Evolutionary conservation across 495 filamentous ascomycete species (phyloP), one percentile per base, ranked within the genome.

Genomic region (Aspergillus indologenus): DNA sequence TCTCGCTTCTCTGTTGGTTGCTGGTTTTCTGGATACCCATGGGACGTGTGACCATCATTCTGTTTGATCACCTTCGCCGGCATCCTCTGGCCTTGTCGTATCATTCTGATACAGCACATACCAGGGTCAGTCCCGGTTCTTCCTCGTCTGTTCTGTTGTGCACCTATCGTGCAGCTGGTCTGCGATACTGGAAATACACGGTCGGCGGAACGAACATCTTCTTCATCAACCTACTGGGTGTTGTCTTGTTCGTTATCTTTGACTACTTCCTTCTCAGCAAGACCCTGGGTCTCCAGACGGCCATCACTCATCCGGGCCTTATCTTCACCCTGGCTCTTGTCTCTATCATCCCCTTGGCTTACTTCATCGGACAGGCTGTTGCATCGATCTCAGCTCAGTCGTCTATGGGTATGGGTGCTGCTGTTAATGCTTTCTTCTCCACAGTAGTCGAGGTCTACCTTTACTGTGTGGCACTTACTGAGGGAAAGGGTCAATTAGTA

Each of bases 141-240:
- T 87, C 92, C 43, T 89, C 91, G 40, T 94, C 91, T 21, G 92
- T 99, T 54, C 77, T 99, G 45, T 78, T 99, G 12, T 99, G 94
- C 81, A 98, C 95, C 14, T 98, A 99, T 73, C 90, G 95, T 59
- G 94, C 93, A 26, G 93, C 92, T 15, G 94, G 94, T 20, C 74
- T 86, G 48, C 91, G 93, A 72, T 99, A 99, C 75, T 99, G 95
- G 91, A 99, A 98, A 71, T 99, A 99, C 72, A 99, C 94, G 15
- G 81, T 99, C 59, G 94, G 97, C 65, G 94, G 94, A 54, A 98
- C 95, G 47, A 99, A 99, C 74, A 93, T 99, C 67, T 97, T 98
- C 75, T 85, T 99, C 65, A 96, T 99, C 77, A 99, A 99, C 68
- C 81, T 99, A 46, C 89, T 97, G 72, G 86, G 82, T 20, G 82